Base-by-base conservation (phyloP, 148 eudicot genomes). In the Rhododendron griersonianum region DNA sequence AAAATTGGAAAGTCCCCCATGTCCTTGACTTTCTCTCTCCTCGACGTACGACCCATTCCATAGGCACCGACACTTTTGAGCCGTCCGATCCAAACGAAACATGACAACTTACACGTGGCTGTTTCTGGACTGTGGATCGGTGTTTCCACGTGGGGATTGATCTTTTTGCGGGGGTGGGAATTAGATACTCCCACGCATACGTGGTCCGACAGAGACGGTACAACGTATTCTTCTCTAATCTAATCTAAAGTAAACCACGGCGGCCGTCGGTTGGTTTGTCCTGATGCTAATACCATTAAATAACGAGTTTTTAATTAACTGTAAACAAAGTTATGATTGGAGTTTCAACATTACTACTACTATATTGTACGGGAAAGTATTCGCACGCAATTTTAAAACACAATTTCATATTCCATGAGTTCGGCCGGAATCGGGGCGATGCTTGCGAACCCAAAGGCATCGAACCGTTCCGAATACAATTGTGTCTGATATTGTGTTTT, bases 51-150 rank as follows among this genome's bases (percentile, higher is more conserved):
- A 6, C 79, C 50, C 50, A 47, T 47, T 47, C 50, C 2, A 7
- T 55, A 11, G 53, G 73, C 87, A 86, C 87, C 87, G 87, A 86
- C 87, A 86, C 71, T 86, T 86, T 53, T 71, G 8, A 51, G 4
- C 55, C 84, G 80, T 73, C 53, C 18, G 84, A 81, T 86, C 39
- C 18, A 25, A 77, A 63, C 65, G 21, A 45, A 35, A 9, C 44
- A 39, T 1, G 4, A 80, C 0, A 0, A 19, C 10, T 47, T 9
- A 15, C 14, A 48, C 84, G 87, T 81, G 87, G 84, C 80, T 0
- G 16, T 3, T 25, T 69, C 77, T 21, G 37, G 76, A n/a, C 80
- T 30, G 65, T 51, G 7, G 8, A 18, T 83, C 15, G 1, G 7
- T 25, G 47, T n/a, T n/a, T 6, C 10, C 75, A 3, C 35, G 51